Conservation (phyloP, 805 yeast species). For the Ogataea nonfermentans region DNA sequence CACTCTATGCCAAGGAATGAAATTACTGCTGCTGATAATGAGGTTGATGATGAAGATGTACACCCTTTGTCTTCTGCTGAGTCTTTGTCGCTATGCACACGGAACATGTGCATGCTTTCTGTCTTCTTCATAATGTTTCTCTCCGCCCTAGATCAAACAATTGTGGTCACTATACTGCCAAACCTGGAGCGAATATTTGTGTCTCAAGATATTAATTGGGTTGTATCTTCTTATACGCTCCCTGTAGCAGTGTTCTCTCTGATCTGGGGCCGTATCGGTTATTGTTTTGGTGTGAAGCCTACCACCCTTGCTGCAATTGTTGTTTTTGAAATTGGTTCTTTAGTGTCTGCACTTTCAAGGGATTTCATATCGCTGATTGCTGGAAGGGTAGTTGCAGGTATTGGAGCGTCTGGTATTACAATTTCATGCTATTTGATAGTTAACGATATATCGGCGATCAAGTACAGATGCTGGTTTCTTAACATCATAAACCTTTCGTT, state of each 20-base stretch:
- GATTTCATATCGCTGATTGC: slow-evolving; percentile 60
- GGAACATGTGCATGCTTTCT: slow-evolving; percentile 15
- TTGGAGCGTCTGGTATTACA: slow-evolving; percentile 75
- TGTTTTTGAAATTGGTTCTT: slow-evolving; percentile 61
- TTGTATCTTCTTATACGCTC: slow-evolving; percentile 52
- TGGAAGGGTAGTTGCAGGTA: slow-evolving; percentile 69
- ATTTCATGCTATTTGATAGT: slow-evolving; percentile 56
- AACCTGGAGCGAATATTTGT: slow-evolving; percentile 47
- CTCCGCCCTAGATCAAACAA: slow-evolving; percentile 57
- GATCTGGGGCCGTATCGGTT: slow-evolving; percentile 55
- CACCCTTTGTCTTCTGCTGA: too few relatives aligned
- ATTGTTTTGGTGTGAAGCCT: slow-evolving; percentile 54
- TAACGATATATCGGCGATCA: slow-evolving; percentile 51
- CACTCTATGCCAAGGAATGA: too few relatives aligned
- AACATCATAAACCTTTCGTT: slow-evolving; percentile 43
- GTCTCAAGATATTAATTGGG: slow-evolving; percentile 56
- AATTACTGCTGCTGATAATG: too few relatives aligned
- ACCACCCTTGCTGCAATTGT: slow-evolving; percentile 45
- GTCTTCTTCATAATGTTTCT: slow-evolving; percentile 23
- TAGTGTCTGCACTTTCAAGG: slow-evolving; percentile 53
- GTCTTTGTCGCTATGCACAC: neutral
- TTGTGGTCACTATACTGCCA: slow-evolving; percentile 51
- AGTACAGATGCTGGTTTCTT: slow-evolving; percentile 39
- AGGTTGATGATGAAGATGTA: too few relatives aligned
- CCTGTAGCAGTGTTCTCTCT: slow-evolving; percentile 55